These are phyloP conservation scores for Aspergillus unguis DNA, from an alignment of 2,329 filamentous ascomycete species.

Conservation along the genomic window DNA sequence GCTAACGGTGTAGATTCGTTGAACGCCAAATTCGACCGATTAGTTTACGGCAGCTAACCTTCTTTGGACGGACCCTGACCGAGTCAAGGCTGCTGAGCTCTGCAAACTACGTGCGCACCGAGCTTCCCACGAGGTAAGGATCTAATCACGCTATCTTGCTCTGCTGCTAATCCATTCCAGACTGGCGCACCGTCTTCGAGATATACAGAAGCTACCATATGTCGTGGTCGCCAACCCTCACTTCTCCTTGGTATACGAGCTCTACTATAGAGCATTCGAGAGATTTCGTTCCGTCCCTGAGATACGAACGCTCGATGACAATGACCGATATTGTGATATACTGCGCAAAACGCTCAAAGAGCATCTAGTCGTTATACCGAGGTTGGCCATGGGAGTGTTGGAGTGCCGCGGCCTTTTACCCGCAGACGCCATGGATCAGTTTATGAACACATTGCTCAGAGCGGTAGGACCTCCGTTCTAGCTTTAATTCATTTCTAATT, in stretches of 20 bases:
- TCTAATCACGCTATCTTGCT: not conserved
- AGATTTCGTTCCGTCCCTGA: conserved; percentile 79
- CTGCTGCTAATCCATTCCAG: conserved; percentile 42
- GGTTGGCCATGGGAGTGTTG: conserved; percentile 88
- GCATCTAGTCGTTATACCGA: conserved; percentile 89
- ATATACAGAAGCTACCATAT: conserved; percentile 95
- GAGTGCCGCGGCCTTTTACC: conserved; percentile 83
- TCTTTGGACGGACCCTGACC: conserved; percentile 91
- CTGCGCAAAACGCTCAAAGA: conserved; percentile 77
- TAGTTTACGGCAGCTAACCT: conserved; percentile 91
- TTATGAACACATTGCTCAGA: conserved; percentile 91
- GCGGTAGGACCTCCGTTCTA: conserved; percentile 58
- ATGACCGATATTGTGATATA: conserved; percentile 78
- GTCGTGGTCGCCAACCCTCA: conserved; percentile 94
- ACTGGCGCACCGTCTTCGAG: conserved; percentile 87
- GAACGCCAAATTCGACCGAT: conserved; percentile 91
- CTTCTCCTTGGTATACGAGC: conserved; percentile 90
- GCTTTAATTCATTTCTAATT: not conserved
- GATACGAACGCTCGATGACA: conserved; percentile 81
- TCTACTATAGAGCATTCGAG: conserved; percentile 97
- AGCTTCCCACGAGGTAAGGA: conserved; percentile 75
- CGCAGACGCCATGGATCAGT: conserved; percentile 76
- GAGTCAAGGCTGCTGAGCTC: conserved; percentile 86
- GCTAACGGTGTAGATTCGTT: conserved; percentile 69
- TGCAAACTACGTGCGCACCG: conserved; percentile 94